Evolutionary conservation across 2,329 filamentous ascomycete species (phyloP).

Genomic region (Emmonsiellopsis sp.): DNA sequence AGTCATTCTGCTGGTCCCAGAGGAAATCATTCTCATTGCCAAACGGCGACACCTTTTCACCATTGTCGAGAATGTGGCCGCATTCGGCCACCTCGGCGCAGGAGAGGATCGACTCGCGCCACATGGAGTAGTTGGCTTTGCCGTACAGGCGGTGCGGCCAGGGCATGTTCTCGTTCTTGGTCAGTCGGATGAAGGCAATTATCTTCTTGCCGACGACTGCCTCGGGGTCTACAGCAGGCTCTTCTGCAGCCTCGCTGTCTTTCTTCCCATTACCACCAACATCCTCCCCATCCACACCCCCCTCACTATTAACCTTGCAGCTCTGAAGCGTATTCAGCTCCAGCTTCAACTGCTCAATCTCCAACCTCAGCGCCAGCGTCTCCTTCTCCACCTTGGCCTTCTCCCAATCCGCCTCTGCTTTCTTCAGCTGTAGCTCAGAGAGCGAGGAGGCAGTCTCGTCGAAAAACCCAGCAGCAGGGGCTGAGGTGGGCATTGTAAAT

Average conservation of each 20-base stretch:
- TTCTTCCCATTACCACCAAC: not conserved
- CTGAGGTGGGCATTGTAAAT: too few relatives aligned
- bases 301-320: not conserved
- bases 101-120: conserved; percentile 1
- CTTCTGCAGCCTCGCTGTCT: not conserved
- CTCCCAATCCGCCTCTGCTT: not conserved
- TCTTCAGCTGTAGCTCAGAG: not conserved
- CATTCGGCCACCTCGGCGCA: not conserved
- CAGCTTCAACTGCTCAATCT: not conserved
- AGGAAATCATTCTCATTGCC: not conserved
- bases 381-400: not conserved
- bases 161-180: not conserved
- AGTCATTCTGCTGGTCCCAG: conserved; percentile 2
- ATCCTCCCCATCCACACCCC: not conserved
- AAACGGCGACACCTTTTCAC: not conserved
- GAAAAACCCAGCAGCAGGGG: too few relatives aligned
- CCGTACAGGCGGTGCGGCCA: not conserved
- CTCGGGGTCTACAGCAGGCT: not conserved
- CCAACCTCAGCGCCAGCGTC: not conserved
- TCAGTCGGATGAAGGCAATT: not conserved
- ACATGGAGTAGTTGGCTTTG: not conserved
- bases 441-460: not conserved
- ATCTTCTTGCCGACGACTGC: conserved; percentile 2
- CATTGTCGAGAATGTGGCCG: not conserved
- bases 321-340: not conserved